These are phyloP conservation scores for Komagataella phaffii DNA, from an alignment of 805 yeast species.

Conservation along the genomic window DNA sequence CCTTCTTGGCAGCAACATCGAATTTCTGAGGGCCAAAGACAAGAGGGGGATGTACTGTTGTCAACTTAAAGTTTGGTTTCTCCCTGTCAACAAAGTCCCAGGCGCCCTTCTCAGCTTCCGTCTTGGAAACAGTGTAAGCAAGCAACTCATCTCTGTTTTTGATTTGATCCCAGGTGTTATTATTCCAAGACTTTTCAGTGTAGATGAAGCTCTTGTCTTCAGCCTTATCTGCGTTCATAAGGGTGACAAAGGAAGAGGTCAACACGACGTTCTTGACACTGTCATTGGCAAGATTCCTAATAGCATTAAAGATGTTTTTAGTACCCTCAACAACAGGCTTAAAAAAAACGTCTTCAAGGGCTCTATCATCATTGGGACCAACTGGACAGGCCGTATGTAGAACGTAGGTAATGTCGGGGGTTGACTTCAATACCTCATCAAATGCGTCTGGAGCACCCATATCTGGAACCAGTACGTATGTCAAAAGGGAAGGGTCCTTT, in stretches of 20 bases:
- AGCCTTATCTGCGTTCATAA: slow-evolving; percentile 15
- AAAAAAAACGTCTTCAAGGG: slow-evolving; percentile 19
- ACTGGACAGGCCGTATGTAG: slow-evolving; percentile 44
- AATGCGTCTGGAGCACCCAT: slow-evolving; percentile 24
- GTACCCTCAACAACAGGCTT: slow-evolving; percentile 47
- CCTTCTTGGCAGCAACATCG: slow-evolving; percentile 10
- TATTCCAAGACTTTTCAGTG: slow-evolving; percentile 23
- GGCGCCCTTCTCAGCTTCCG: slow-evolving; percentile 41
- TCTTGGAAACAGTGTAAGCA: slow-evolving; percentile 33
- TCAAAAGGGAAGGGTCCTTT: slow-evolving; percentile 18
- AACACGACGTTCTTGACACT: slow-evolving; percentile 32
- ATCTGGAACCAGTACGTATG: slow-evolving; percentile 21
- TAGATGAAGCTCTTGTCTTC: slow-evolving; percentile 6
- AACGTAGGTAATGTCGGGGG: slow-evolving; percentile 27
- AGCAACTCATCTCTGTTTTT: slow-evolving; percentile 12
- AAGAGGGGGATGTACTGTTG: slow-evolving; percentile 27
- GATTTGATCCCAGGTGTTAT: slow-evolving; percentile 19
- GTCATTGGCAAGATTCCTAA: slow-evolving; percentile 26
- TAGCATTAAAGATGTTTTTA: slow-evolving; percentile 28
- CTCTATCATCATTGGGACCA: slow-evolving; percentile 29
- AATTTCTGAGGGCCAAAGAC: slow-evolving; percentile 41
- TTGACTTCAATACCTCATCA: slow-evolving; percentile 26
- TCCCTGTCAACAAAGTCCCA: slow-evolving; percentile 35
- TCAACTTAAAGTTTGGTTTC: slow-evolving; percentile 23
- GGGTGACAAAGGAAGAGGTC: slow-evolving; percentile 41